A percentile compares a stretch with the other conserved stretches of the same genome.
These are phyloP conservation scores for Kitagawia praeruptora DNA, from an alignment of 129 eudicot genomes.

Conservation along the genomic window DNA sequence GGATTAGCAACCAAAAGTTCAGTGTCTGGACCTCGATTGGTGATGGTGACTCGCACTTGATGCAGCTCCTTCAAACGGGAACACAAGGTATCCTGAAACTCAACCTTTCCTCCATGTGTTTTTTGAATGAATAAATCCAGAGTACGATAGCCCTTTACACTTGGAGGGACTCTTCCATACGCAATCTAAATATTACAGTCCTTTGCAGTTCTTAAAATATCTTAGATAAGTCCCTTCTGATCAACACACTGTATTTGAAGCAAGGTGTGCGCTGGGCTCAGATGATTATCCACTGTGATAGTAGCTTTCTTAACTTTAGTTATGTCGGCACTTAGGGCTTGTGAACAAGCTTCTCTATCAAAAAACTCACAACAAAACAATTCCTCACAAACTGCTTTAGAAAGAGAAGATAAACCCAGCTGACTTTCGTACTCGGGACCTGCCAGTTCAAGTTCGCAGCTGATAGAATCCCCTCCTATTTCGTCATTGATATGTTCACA, in stretches of 20 bases:
- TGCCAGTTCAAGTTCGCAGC: constrained; percentile 78
- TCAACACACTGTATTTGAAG: constrained; percentile 70
- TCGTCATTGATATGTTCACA: constrained; percentile 43
- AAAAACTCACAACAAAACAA: constrained; percentile 44
- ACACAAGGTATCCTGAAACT: constrained; percentile 39
- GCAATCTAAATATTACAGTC: constrained; percentile 66
- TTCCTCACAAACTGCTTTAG: constrained; percentile 48
- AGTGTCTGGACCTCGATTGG: constrained; percentile 86
- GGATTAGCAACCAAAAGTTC: constrained; percentile 92
- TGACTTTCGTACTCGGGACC: constrained; percentile 60
- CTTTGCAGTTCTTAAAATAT: constrained; percentile 63
- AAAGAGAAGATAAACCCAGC: constrained; percentile 42
- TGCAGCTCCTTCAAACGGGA: constrained; percentile 70
- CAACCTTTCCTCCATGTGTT: constrained; percentile 64
- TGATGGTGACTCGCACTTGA: constrained; percentile 60
- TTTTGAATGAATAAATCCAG: constrained; percentile 68
- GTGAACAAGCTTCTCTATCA: constrained; percentile 26
- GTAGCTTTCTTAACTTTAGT: constrained; percentile 40
- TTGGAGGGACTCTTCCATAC: constrained; percentile 54
- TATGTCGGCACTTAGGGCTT: constrained; percentile 26
- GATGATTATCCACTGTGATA: constrained; percentile 51
- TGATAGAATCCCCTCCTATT: constrained; percentile 66
- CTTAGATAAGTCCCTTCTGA: constrained; percentile 84
- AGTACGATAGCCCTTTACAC: constrained; percentile 49
- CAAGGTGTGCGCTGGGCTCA: constrained; percentile 72